Conservation (phyloP, 2,329 filamentous ascomycete genomes). For the Gremmenia infestans region DNA sequence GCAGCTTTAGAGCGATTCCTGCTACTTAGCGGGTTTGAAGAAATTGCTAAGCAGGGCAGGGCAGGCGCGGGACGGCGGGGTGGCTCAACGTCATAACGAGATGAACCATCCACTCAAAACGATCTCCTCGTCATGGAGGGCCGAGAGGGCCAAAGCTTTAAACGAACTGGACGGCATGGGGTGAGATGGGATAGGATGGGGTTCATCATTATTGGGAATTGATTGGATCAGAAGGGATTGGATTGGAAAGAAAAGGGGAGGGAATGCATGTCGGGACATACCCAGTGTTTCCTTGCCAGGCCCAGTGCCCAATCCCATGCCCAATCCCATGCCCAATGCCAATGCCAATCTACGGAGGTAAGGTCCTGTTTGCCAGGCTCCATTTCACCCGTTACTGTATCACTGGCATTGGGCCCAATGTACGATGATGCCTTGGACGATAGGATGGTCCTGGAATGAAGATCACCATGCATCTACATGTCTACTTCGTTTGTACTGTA, state of each 20-base stretch:
- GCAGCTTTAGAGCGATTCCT: neutral
- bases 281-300: too few species aligned
- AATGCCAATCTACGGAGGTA: neutral
- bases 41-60: neutral
- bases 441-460: too few species aligned
- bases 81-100: neutral
- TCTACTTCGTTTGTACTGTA: neutral
- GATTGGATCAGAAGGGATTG: too few species aligned
- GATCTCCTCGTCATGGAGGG: neutral
- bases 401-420: neutral
- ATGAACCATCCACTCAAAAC: neutral
- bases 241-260: too few species aligned
- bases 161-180: neutral
- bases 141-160: neutral
- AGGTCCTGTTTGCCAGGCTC: too few species aligned
- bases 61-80: neutral
- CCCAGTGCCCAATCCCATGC: neutral
- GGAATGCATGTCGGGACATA: too few species aligned
- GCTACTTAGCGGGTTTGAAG: neutral
- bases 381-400: neutral
- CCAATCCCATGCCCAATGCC: neutral
- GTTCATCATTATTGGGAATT: neutral
- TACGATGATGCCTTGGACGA: neutral
- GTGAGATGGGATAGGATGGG: neutral
- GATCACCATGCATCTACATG: neutral